These are phyloP conservation scores for Pneumocystis wakefieldiae DNA, from an alignment of 1,139 yeast genomes.

Conservation along the genomic window DNA sequence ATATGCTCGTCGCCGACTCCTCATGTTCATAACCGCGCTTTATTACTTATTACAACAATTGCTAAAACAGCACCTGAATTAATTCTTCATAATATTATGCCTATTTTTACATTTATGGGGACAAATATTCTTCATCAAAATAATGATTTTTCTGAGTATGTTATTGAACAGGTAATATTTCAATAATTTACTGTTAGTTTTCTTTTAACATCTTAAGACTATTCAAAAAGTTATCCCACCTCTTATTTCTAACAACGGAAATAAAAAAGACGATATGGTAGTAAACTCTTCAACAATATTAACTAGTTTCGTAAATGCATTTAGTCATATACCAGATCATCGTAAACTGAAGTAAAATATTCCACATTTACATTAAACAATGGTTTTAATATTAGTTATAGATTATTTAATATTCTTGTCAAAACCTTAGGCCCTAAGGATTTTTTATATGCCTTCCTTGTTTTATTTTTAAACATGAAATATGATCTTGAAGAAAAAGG, in stretches of 20 bases:
- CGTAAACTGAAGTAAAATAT: slow-evolving; percentile 54
- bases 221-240: slow-evolving; percentile 86
- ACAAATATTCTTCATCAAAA: slow-evolving; percentile 94
- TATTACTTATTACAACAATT: slow-evolving; percentile 71
- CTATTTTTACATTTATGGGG: slow-evolving; percentile 97
- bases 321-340: slow-evolving; percentile 90
- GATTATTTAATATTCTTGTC: slow-evolving; percentile 59
- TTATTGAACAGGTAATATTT: slow-evolving; percentile 47
- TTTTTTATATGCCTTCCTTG: slow-evolving; percentile 57
- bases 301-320: slow-evolving; percentile 81
- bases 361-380: not conserved
- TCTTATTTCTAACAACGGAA: slow-evolving; percentile 35
- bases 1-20: slow-evolving; percentile 82
- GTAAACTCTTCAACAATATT: slow-evolving; percentile 64
- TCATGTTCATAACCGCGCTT: slow-evolving; percentile 78
- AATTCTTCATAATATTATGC: slow-evolving; percentile 93
- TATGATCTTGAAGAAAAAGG: slow-evolving; percentile 46
- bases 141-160: slow-evolving; percentile 85
- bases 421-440: slow-evolving; percentile 56
- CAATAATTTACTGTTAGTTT: not conserved
- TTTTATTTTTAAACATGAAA: slow-evolving; percentile 46
- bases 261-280: slow-evolving; percentile 22
- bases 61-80: slow-evolving; percentile 84
- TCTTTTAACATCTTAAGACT: slow-evolving; percentile 28
- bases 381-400: not conserved